A percentile compares a stretch with the other conserved stretches of the same genome.
These are phyloP conservation scores for Cladorrhinum samala DNA, from an alignment of 495 filamentous ascomycete species.

Conservation along the genomic window DNA sequence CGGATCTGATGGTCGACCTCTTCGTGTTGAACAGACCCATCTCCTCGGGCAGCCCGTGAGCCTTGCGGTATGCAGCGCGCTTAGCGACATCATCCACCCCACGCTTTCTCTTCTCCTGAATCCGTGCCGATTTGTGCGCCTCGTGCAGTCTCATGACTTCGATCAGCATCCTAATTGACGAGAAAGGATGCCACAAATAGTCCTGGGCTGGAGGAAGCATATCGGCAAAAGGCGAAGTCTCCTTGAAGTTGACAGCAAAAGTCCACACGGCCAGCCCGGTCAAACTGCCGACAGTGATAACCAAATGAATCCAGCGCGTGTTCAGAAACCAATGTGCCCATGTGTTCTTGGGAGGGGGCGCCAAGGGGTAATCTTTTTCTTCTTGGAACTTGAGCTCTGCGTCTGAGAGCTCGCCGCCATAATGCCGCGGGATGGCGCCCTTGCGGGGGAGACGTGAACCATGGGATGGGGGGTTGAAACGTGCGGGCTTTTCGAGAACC, in stretches of 20 bases:
- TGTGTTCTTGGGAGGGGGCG: conserved; percentile 70
- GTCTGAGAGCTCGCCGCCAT: conserved; percentile 56
- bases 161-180: conserved; percentile 48
- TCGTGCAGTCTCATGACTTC: conserved; percentile 67
- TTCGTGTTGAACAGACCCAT: conserved; percentile 27
- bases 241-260: conserved; percentile 63
- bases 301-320: conserved; percentile 64
- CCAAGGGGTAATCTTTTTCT: conserved; percentile 66
- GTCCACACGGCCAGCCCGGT: conserved; percentile 59
- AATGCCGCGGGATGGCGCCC: conserved; percentile 46
- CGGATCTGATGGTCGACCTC: conserved; percentile 11
- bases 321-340: conserved; percentile 71
- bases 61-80: conserved; percentile 69
- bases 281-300: conserved; percentile 65
- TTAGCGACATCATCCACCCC: conserved; percentile 74
- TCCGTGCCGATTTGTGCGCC: conserved; percentile 53
- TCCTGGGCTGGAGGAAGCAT: conserved; percentile 59
- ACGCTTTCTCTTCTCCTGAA: conserved; percentile 57
- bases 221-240: conserved; percentile 63
- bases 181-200: conserved; percentile 57
- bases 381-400: conserved; percentile 56
- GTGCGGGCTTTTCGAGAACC: conserved; percentile 70
- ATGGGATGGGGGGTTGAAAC: conserved; percentile 83
- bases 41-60: conserved; percentile 68
- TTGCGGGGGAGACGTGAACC: conserved; percentile 52